Percentiles rank a stretch among this genome's conserved stretches.
Conservation (phyloP, 1,284 basidiomycete species). For the Phellinidium pouzarii region DNA sequence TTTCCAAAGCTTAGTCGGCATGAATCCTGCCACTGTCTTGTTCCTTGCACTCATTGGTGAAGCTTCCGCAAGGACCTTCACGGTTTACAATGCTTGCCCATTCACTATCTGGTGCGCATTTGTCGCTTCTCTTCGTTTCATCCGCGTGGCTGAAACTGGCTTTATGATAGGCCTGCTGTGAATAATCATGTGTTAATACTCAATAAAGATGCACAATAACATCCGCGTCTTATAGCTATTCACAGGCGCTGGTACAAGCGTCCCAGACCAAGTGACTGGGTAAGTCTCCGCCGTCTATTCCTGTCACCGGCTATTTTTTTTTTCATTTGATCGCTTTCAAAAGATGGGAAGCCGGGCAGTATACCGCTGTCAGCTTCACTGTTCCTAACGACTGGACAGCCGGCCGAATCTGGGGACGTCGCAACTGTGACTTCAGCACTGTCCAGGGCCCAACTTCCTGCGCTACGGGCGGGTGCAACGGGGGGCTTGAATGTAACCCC, state of each 20-base stretch:
- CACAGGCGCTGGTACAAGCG: constrained; percentile 21
- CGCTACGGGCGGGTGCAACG: constrained; percentile 39
- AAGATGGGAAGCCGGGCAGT: constrained; percentile 24
- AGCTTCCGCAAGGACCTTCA: constrained; percentile 36
- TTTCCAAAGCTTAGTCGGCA: neutral
- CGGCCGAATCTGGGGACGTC: constrained; percentile 39
- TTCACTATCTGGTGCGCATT: constrained; percentile 29
- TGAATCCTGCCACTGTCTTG: constrained; percentile 17
- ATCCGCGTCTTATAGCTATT: constrained; percentile 22
- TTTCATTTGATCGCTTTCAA: neutral
- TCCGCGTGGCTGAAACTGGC: neutral
- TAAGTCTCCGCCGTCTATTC: too few relatives aligned
- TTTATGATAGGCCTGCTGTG: constrained; percentile 17
- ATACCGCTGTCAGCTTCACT: constrained; percentile 20
- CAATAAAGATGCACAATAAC: too few relatives aligned
- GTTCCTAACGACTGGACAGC: constrained; percentile 27
- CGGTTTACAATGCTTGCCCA: constrained; percentile 24
- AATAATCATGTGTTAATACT: neutral
- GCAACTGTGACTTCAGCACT: constrained; percentile 37
- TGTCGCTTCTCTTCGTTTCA: neutral
- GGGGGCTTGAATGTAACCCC: constrained; percentile 38
- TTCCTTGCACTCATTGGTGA: constrained; percentile 24
- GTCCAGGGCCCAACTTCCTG: constrained; percentile 35
- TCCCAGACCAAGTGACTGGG: constrained; percentile 17
- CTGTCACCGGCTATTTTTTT: too few relatives aligned